Conservation (phyloP, 2,329 filamentous ascomycete genomes). For the Aureobasidium sp. region DNA sequence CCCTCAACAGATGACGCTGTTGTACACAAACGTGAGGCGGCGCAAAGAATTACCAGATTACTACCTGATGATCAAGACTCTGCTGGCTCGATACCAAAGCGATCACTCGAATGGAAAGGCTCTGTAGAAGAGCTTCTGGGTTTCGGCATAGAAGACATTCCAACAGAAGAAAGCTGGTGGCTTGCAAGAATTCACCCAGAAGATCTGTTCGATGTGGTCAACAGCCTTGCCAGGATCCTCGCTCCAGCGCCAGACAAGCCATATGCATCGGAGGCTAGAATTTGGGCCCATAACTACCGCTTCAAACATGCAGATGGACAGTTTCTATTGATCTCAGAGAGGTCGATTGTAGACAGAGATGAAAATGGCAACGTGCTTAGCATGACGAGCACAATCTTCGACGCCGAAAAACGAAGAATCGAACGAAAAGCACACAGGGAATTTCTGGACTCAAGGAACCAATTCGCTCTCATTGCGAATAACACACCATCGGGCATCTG, state of each 20-base stretch:
- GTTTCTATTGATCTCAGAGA: neutral
- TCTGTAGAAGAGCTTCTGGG: constrained; percentile 3
- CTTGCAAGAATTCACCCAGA: constrained; percentile 1
- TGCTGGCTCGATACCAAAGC: neutral
- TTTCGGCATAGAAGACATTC: neutral
- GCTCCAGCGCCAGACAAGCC: neutral
- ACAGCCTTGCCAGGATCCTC: neutral
- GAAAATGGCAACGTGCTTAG: constrained; percentile 2
- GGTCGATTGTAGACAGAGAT: constrained; percentile 4
- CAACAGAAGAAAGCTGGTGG: constrained; percentile 1
- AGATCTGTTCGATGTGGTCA: neutral
- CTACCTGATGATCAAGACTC: neutral
- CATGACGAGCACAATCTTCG: constrained; percentile 9
- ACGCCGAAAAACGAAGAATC: constrained; percentile 3
- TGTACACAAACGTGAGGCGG: neutral
- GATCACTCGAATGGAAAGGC: neutral
- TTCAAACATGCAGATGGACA: constrained; percentile 1
- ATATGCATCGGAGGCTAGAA: neutral
- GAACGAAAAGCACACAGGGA: constrained; percentile 6
- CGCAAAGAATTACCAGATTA: neutral
- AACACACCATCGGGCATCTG: constrained; percentile 12
- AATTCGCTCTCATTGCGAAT: constrained; percentile 7
- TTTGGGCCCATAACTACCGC: constrained; percentile 3
- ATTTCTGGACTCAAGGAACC: constrained; percentile 6
- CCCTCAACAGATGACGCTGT: neutral